These are phyloP conservation scores for Aspergillus sp. DNA, from an alignment of 2,329 filamentous ascomycete species.

Conservation along the genomic window DNA sequence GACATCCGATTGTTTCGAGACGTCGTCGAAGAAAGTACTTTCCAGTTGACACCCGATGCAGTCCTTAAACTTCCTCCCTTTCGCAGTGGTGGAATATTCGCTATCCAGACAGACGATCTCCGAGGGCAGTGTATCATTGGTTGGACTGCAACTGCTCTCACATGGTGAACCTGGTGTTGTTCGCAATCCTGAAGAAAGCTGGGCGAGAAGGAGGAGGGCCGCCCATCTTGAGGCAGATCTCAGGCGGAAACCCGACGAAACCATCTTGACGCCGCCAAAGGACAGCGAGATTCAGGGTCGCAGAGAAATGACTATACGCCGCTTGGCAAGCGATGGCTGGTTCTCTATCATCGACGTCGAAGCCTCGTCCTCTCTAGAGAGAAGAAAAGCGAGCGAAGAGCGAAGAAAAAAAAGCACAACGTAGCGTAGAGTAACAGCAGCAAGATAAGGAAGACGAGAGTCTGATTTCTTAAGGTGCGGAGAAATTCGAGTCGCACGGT, in stretches of 20 bases:
- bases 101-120: conserved; percentile 45
- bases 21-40: conserved; percentile 36
- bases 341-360: conserved; percentile 17
- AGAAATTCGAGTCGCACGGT: conserved; percentile 1
- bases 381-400: too few species aligned
- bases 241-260: conserved; percentile 11
- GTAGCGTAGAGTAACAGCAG: background rate
- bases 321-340: background rate
- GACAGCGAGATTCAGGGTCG: background rate
- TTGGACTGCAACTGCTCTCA: conserved; percentile 29
- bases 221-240: conserved; percentile 20
- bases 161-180: conserved; percentile 43
- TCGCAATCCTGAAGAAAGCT: conserved; percentile 27
- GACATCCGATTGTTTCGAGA: conserved; percentile 42
- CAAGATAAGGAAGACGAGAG: background rate
- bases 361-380: background rate
- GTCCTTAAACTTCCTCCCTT: conserved; percentile 38
- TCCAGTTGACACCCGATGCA: conserved; percentile 45
- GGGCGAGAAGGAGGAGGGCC: conserved; percentile 21
- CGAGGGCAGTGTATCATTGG: conserved; percentile 39
- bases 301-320: background rate
- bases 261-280: conserved; percentile 19
- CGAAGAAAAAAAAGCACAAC: background rate
- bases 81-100: conserved; percentile 32
- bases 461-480: background rate